Conservation (phyloP, 176 grass and related monocot genomes). For the Elymus sibiricus region DNA sequence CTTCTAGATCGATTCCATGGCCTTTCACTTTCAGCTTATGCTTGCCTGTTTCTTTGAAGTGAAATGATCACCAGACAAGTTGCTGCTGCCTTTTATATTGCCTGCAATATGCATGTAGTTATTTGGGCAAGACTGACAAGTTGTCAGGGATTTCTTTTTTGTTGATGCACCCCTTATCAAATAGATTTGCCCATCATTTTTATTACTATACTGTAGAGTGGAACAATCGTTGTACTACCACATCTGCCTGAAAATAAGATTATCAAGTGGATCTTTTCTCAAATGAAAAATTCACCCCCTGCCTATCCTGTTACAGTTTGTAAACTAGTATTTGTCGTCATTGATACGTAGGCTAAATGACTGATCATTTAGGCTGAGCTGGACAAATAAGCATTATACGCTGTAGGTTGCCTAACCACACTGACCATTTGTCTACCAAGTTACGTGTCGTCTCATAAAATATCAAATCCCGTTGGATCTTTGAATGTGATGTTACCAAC, state of each 20-base stretch:
- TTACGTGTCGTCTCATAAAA: conserved; percentile 10
- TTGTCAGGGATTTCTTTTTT: neutral
- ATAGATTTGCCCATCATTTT: neutral
- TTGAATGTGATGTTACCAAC: conserved; percentile 28
- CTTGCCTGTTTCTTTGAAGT: conserved; percentile 26
- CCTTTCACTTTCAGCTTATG: conserved; percentile 13
- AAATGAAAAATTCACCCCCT: conserved; percentile 7
- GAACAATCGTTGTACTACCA: neutral
- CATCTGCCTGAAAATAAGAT: neutral
- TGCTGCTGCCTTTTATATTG: conserved; percentile 17
- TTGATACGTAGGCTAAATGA: neutral
- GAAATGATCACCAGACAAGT: conserved; percentile 39
- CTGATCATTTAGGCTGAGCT: conserved; percentile 19
- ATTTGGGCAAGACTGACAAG: neutral
- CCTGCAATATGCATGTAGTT: conserved; percentile 2
- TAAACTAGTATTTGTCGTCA: conserved; percentile 22
- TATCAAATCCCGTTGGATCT: conserved; percentile 40
- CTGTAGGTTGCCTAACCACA: conserved; percentile 43
- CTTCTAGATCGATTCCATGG: conserved; percentile 27
- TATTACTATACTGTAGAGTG: conserved; percentile 5
- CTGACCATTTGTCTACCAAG: conserved; percentile 39
- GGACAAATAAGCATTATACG: conserved; percentile 17
- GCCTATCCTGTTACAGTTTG: conserved; percentile 17
- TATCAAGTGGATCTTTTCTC: neutral
- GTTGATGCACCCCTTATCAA: neutral